Evolutionary conservation across 495 filamentous ascomycete species (phyloP).

Genomic region (Penicillium bialowiezense): DNA sequence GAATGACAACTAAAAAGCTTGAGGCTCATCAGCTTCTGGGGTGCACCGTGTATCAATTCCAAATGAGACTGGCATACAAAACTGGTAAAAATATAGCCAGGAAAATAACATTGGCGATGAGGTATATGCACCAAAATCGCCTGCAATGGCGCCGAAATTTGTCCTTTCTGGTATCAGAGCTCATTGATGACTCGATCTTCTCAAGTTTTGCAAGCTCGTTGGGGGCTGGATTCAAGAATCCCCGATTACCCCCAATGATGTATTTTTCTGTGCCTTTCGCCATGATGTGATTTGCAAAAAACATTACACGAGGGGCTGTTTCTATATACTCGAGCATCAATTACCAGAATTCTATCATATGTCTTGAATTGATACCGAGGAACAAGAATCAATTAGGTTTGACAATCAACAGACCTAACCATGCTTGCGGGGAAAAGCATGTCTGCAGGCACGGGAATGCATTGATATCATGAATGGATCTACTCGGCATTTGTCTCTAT

Average conservation of each 20-base stretch:
- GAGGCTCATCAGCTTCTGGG: background rate
- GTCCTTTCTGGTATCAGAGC: slow-evolving; percentile 12
- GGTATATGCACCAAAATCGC: slow-evolving; percentile 40
- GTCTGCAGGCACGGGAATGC: background rate
- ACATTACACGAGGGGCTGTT: background rate
- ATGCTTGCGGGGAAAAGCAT: slow-evolving; percentile 5
- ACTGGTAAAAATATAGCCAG: slow-evolving; percentile 38
- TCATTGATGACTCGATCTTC: slow-evolving; percentile 14
- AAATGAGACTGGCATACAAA: slow-evolving; percentile 20
- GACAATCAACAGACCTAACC: background rate
- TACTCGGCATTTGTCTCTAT: no score
- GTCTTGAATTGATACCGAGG: slow-evolving; percentile 1
- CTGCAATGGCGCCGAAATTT: slow-evolving; percentile 31
- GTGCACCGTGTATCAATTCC: no score
- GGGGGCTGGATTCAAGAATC: background rate
- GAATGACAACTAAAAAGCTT: slow-evolving; percentile 41
- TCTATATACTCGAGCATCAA: background rate
- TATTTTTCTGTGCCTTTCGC: background rate
- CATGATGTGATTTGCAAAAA: background rate
- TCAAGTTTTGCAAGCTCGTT: slow-evolving; percentile 13
- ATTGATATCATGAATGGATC: background rate
- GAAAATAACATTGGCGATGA: slow-evolving; percentile 34
- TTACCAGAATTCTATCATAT: background rate
- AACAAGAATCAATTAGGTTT: background rate
- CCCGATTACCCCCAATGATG: slow-evolving; percentile 6